Evolutionary conservation across 306 rosid species (phyloP), one percentile per base, ranked within the genome.

Genomic region (Prunus padus): DNA sequence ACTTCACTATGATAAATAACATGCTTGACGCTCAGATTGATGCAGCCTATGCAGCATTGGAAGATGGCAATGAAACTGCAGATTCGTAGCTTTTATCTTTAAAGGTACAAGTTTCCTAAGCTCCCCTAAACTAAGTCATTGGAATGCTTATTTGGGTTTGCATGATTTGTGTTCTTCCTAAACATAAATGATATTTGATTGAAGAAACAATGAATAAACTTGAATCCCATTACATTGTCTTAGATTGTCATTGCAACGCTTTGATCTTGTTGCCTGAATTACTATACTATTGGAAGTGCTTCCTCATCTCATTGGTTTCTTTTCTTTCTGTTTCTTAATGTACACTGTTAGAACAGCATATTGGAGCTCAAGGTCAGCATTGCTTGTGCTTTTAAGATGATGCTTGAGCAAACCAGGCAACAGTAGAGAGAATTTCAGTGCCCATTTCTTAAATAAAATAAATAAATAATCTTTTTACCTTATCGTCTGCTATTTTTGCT

Each of bases 1-100:
- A 22, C 91, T 90, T 60, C 98, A 86, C 80, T 92, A 95, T 74
- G 99, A 95, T 74, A 95, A 95, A 95, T 74, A 95, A 95, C 84
- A 88, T 92, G 97, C 97, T 95, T 47, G 97, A 95, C 83, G 99
- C 99, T 79, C 97, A 90, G 92, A 92, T 92, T 46, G 99, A 95
- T 73, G 97, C 97, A 31, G 96, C 93, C 37, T 92, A 92, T 83
- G 83, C 93, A 25, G 97, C 98, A 65, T 76, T 95, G 77, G 93
- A 87, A 81, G 79, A 86, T 60, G 84, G 47, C 60, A 87, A 30
- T 45, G 96, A 95, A 86, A 67, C 84, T 56, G 97, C 90, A 73
- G 99, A 79, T 61, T 80, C 96, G n/a, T 86, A 84, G 20, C 82
- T 45, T 83, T 80, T 85, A 74, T 84, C 87, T 72, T 33, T 80